Base-by-base conservation (phyloP, 75 land plant genomes). In the Pseudotsuga menziesii region DNA sequence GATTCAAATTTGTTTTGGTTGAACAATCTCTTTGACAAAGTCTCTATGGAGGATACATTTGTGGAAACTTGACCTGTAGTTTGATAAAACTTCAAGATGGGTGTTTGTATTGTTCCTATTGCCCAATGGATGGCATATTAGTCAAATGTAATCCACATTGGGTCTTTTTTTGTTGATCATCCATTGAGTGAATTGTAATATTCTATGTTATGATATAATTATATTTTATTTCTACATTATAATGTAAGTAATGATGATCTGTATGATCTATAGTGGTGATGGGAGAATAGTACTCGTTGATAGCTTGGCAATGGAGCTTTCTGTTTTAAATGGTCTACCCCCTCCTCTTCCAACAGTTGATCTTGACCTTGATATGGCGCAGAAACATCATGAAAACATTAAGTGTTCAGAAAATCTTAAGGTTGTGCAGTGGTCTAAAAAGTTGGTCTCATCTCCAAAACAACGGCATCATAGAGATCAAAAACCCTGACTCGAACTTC, bases 341-440 rank as follows among this genome's bases (percentile, higher is more conserved):
- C 76, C 85, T 13, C 91, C 94, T 48, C 72, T 76, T 59, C 92
- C 97, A 58, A 86, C 89, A 72, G 98, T 91, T 58, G 94, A 96
- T 78, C 89, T 96, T 62, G 97, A 96, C 76, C 93, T 96, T 80
- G 97, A 93, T n/a, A n/a, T n/a, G n/a, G n/a, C n/a, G n/a, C n/a
- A n/a, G n/a, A n/a, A n/a, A n/a, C n/a, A n/a, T n/a, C n/a, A n/a
- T n/a, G n/a, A n/a, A n/a, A n/a, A n/a, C n/a, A n/a, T n/a, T n/a
- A n/a, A n/a, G n/a, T n/a, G n/a, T n/a, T n/a, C n/a, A n/a, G n/a
- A n/a, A n/a, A n/a, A n/a, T n/a, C n/a, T n/a, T n/a, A n/a, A n/a
- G n/a, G n/a, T n/a, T n/a, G n/a, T n/a, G n/a, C n/a, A n/a, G n/a
- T n/a, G n/a, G n/a, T n/a, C n/a, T n/a, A n/a, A n/a, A n/a, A n/a